These are phyloP conservation scores for Pulveroboletus sp. DNA, from an alignment of 768 basidiomycete genomes.

Conservation along the genomic window DNA sequence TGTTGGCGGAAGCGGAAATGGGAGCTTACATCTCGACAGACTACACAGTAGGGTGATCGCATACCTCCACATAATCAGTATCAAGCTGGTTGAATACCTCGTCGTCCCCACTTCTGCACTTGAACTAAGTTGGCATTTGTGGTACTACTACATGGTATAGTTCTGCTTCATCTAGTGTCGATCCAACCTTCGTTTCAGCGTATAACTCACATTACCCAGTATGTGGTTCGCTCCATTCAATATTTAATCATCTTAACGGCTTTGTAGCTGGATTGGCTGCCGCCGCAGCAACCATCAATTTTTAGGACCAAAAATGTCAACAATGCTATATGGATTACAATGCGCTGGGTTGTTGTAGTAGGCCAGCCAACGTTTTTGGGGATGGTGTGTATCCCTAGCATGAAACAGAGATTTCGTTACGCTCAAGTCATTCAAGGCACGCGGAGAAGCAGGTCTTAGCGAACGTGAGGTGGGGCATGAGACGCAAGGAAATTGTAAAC, in stretches of 20 bases:
- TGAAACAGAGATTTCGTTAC: not conserved
- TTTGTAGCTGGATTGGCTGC: conserved; percentile 41
- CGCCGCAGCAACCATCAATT: conserved; percentile 46
- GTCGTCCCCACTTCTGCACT: conserved; percentile 42
- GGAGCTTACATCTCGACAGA: conserved; percentile 3
- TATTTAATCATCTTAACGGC: not conserved
- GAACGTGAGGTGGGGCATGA: no score
- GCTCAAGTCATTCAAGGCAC: conserved; percentile 16
- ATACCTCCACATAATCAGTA: conserved; percentile 42
- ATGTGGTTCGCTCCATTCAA: not conserved
- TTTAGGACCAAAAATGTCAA: conserved; percentile 38
- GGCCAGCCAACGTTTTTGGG: conserved; percentile 39
- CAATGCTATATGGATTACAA: conserved; percentile 48
- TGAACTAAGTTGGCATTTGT: conserved; percentile 37
- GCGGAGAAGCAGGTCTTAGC: conserved; percentile 40
- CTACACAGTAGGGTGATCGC: conserved; percentile 42
- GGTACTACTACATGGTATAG: conserved; percentile 35
- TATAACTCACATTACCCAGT: conserved; percentile 18
- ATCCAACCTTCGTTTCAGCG: not conserved
- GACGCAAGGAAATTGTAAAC: no score
- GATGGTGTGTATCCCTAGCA: conserved; percentile 24
- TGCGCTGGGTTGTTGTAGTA: conserved; percentile 47
- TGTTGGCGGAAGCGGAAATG: no score
- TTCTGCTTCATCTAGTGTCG: conserved; percentile 9
- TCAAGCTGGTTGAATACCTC: conserved; percentile 44